Conservation (phyloP, 1,284 basidiomycete species). For the Ceratobasidium sp. region DNA sequence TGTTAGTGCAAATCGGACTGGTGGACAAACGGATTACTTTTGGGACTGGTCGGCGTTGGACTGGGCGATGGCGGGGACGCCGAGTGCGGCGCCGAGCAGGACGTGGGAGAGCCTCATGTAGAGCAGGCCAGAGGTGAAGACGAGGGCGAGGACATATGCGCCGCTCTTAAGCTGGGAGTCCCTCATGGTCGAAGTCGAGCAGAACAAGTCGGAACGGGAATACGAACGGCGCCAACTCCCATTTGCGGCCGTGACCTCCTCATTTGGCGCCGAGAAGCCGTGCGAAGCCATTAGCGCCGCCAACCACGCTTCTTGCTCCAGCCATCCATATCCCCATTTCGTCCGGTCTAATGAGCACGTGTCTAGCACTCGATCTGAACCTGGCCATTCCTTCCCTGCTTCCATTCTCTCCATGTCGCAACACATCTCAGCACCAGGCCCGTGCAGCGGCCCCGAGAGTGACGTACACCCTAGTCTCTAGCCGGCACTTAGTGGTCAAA, state of each 20-base stretch:
- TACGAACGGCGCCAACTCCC: conserved; percentile 1
- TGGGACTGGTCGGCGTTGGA: conserved; percentile 11
- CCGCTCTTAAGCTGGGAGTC: conserved; percentile 6
- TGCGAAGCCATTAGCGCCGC: not conserved
- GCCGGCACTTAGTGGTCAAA: not conserved
- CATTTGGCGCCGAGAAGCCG: conserved; percentile 5
- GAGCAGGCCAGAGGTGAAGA: not conserved
- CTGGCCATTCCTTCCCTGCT: too few relatives aligned
- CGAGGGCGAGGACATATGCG: not conserved
- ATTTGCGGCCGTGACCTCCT: not conserved
- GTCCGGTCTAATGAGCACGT: too few relatives aligned
- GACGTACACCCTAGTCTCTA: conserved; percentile 2
- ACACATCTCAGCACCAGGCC: conserved; percentile 10
- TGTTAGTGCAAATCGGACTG: not conserved
- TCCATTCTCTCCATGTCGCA: conserved; percentile 32
- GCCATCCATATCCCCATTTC: not conserved
- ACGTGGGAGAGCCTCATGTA: conserved; percentile 14
- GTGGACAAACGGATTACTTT: not conserved
- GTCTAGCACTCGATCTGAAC: too few relatives aligned
- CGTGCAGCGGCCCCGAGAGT: not conserved
- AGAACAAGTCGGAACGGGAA: not conserved
- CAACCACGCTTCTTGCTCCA: too few relatives aligned
- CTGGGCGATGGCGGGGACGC: conserved; percentile 16
- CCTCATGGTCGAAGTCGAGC: not conserved
- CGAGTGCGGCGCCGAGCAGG: not conserved